These are phyloP conservation scores for Cerrena zonata DNA, from an alignment of 1,284 basidiomycete species.

Conservation along the genomic window DNA sequence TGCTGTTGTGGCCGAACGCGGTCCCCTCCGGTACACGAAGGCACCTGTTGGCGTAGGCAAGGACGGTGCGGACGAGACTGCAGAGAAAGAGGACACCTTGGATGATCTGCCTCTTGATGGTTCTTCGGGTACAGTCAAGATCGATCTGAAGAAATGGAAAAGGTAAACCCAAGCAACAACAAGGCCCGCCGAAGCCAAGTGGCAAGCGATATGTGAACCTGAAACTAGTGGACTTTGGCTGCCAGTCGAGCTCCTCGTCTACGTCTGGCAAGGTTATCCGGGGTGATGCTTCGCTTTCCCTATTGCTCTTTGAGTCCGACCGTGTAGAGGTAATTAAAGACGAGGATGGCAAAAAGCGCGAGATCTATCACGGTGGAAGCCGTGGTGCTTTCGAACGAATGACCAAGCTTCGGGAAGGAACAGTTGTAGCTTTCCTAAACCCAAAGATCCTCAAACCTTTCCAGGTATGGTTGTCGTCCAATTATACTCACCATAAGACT, in stretches of 20 bases:
- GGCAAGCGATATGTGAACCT: slow-evolving; percentile 84
- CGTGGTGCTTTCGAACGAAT: slow-evolving; percentile 87
- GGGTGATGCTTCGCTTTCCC: slow-evolving; percentile 78
- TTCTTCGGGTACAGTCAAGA: neutral
- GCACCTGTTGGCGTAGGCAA: slow-evolving; percentile 54
- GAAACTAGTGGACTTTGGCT: slow-evolving; percentile 79
- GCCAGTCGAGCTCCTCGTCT: slow-evolving; percentile 43
- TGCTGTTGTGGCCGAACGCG: slow-evolving; percentile 82
- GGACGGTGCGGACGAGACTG: slow-evolving; percentile 37
- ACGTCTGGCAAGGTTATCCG: slow-evolving; percentile 52
- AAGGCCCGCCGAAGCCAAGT: slow-evolving; percentile 35
- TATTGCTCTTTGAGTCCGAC: slow-evolving; percentile 88
- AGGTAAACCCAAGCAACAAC: slow-evolving; percentile 29
- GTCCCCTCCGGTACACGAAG: slow-evolving; percentile 62
- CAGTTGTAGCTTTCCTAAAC: slow-evolving; percentile 85
- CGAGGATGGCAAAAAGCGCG: slow-evolving; percentile 45
- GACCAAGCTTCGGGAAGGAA: slow-evolving; percentile 80
- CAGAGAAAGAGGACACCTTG: slow-evolving; percentile 28
- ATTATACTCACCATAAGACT: neutral
- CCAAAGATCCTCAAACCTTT: slow-evolving; percentile 82
- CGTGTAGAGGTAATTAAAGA: slow-evolving; percentile 48
- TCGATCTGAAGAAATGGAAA: slow-evolving; percentile 26
- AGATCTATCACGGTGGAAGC: slow-evolving; percentile 80
- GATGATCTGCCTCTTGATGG: slow-evolving; percentile 16
- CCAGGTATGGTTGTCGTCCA: slow-evolving; percentile 42